Conservation (phyloP, 2,329 filamentous ascomycete genomes). For the Paramyrothecium roridum region DNA sequence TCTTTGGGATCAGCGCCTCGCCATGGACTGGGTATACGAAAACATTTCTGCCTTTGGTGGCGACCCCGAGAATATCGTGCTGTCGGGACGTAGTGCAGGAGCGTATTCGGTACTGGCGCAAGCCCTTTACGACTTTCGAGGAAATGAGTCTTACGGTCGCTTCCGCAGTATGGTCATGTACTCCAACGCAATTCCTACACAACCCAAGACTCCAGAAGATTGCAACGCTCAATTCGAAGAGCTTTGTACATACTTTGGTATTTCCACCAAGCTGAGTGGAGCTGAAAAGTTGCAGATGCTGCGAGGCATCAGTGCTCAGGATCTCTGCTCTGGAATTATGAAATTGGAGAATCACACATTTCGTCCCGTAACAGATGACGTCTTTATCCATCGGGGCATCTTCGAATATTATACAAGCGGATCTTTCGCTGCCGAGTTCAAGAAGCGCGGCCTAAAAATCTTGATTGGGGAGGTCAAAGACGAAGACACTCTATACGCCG, state of each 20-base stretch:
- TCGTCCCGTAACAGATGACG: constrained; percentile 37
- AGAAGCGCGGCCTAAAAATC: constrained; percentile 25
- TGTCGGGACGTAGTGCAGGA: constrained; percentile 40
- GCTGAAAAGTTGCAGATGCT: constrained; percentile 27
- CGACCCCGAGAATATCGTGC: constrained; percentile 38
- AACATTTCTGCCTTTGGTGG: constrained; percentile 45
- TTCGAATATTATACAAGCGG: constrained; percentile 32
- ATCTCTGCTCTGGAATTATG: constrained; percentile 31
- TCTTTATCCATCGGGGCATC: constrained; percentile 35
- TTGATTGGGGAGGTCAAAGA: constrained; percentile 42
- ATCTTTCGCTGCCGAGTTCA: constrained; percentile 33
- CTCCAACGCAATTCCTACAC: constrained; percentile 42
- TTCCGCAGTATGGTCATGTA: constrained; percentile 37
- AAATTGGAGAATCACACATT: constrained; percentile 41
- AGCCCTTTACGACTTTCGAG: constrained; percentile 30
- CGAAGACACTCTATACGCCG: constrained; percentile 40
- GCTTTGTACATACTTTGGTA: constrained; percentile 29
- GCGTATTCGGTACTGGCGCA: constrained; percentile 39
- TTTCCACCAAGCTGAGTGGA: constrained; percentile 15
- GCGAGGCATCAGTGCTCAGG: constrained; percentile 22
- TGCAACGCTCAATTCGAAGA: constrained; percentile 39
- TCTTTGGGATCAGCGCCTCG: constrained; percentile 45
- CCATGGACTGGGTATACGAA: constrained; percentile 47
- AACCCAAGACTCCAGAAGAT: constrained; percentile 34
- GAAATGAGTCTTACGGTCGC: constrained; percentile 6